Evolutionary conservation across 768 basidiomycete genomes (phyloP).

Genomic region (Postia placenta): DNA sequence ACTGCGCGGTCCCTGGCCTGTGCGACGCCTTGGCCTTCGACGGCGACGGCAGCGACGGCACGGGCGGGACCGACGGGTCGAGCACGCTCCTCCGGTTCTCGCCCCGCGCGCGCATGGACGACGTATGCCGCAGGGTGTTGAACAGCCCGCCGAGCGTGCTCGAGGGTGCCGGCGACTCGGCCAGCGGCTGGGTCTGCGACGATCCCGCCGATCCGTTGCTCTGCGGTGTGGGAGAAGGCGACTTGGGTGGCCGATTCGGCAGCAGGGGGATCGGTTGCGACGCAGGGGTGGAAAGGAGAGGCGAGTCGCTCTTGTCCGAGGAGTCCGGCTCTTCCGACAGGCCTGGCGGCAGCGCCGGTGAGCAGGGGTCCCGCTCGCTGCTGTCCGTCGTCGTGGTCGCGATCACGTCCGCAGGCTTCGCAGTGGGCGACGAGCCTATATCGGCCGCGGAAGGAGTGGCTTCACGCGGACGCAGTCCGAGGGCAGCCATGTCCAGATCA

Average conservation of each 20-base stretch:
- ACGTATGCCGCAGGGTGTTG: conserved; percentile 22
- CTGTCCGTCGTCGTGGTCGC: conserved; percentile 7
- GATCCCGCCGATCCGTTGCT: conserved; percentile 9
- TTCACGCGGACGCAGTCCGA: conserved; percentile 52
- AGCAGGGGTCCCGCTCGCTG: conserved; percentile 11
- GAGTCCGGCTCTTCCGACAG: conserved; percentile 22
- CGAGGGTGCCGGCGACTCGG: conserved; percentile 15
- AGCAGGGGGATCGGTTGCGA: conserved; percentile 14
- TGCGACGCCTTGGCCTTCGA: conserved; percentile 10
- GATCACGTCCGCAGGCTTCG: conserved; percentile 5
- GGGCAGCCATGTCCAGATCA: conserved; percentile 68
- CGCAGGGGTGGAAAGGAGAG: conserved; percentile 18
- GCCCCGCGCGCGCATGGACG: conserved; percentile 18
- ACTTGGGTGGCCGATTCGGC: conserved; percentile 14
- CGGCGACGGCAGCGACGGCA: conserved; percentile 15
- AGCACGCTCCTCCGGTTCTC: conserved; percentile 14
- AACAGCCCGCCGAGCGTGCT: conserved; percentile 15
- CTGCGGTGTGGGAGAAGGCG: conserved; percentile 2
- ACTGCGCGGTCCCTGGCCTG: conserved; percentile 20
- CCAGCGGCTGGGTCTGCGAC: no score
- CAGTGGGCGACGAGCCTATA: conserved; percentile 7
- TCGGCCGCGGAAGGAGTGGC: conserved; percentile 14
- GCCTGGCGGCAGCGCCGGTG: conserved; percentile 32
- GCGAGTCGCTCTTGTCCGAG: conserved; percentile 16
- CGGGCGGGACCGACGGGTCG: conserved; percentile 23